Percentiles rank a stretch among this genome's conserved stretches.
Conservation (phyloP, 1,284 basidiomycete species). For the Marasmius sp. region DNA sequence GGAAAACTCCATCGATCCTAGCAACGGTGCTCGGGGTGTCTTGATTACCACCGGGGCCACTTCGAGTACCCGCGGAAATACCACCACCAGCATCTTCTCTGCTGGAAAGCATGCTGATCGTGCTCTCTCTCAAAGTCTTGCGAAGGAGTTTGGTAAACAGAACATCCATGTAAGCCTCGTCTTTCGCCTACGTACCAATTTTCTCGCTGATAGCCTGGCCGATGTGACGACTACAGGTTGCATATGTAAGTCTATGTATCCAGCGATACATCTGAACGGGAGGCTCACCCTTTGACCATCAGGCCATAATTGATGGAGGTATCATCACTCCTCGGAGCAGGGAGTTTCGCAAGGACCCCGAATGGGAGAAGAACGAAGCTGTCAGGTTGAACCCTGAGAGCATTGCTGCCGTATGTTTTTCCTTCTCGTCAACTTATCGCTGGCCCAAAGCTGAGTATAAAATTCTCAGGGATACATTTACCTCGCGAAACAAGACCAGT, state of each 20-base stretch:
- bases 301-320: slow-evolving; percentile 65
- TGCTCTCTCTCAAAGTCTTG: slow-evolving; percentile 71
- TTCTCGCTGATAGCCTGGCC: neutral
- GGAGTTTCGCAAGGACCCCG: slow-evolving; percentile 27
- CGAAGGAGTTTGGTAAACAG: slow-evolving; percentile 77
- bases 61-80: slow-evolving; percentile 63
- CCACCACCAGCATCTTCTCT: slow-evolving; percentile 64
- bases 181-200: neutral
- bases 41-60: slow-evolving; percentile 82
- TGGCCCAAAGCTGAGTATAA: neutral
- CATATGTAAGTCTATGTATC: slow-evolving; percentile 48
- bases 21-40: slow-evolving; percentile 55
- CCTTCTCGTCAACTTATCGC: slow-evolving; percentile 15
- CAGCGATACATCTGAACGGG: neutral
- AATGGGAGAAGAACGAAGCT: slow-evolving; percentile 48
- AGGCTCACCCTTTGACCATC: neutral
- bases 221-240: slow-evolving; percentile 38
- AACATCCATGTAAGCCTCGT: slow-evolving; percentile 65
- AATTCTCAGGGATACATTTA: slow-evolving; percentile 38
- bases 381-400: slow-evolving; percentile 56
- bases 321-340: slow-evolving; percentile 51
- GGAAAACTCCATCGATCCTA: slow-evolving; percentile 41
- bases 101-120: slow-evolving; percentile 69
- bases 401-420: slow-evolving; percentile 57
- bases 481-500: slow-evolving; percentile 42